These are phyloP conservation scores for Suhomyces sp. DNA, from an alignment of 805 yeast genomes.

Conservation along the genomic window DNA sequence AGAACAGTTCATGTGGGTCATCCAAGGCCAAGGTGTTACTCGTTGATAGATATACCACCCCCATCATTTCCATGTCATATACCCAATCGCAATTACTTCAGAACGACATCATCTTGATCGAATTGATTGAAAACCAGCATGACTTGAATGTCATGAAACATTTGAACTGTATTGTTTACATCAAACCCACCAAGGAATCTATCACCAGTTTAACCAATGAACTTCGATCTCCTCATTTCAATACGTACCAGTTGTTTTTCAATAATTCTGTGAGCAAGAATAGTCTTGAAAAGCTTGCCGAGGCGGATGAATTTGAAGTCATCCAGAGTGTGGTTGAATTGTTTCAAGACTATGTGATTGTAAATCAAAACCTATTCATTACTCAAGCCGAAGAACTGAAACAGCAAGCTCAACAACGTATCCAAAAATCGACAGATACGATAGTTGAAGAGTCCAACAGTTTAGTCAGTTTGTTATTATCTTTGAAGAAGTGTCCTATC, in stretches of 20 bases:
- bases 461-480: slow-evolving; percentile 58
- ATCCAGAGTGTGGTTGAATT: slow-evolving; percentile 76
- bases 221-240: slow-evolving; percentile 74
- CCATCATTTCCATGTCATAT: slow-evolving; percentile 82
- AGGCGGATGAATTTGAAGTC: slow-evolving; percentile 82
- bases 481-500: slow-evolving; percentile 74
- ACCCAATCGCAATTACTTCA: slow-evolving; percentile 83
- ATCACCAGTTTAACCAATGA: slow-evolving; percentile 64
- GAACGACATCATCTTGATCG: slow-evolving; percentile 82
- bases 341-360: slow-evolving; percentile 77
- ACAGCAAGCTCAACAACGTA: background rate
- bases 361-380: slow-evolving; percentile 65
- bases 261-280: slow-evolving; percentile 73
- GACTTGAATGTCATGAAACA: slow-evolving; percentile 63
- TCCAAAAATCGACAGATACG: slow-evolving; percentile 2
- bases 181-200: slow-evolving; percentile 69
- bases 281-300: slow-evolving; percentile 84
- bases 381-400: slow-evolving; percentile 22
- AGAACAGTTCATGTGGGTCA: slow-evolving; percentile 11
- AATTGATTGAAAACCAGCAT: slow-evolving; percentile 55
- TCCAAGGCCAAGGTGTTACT: slow-evolving; percentile 68
- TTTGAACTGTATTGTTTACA: slow-evolving; percentile 74
- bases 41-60: slow-evolving; percentile 76
- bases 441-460: slow-evolving; percentile 35
- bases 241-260: slow-evolving; percentile 73